Conservation (phyloP, 2,329 filamentous ascomycete species). For the Helminthosporium solani region DNA sequence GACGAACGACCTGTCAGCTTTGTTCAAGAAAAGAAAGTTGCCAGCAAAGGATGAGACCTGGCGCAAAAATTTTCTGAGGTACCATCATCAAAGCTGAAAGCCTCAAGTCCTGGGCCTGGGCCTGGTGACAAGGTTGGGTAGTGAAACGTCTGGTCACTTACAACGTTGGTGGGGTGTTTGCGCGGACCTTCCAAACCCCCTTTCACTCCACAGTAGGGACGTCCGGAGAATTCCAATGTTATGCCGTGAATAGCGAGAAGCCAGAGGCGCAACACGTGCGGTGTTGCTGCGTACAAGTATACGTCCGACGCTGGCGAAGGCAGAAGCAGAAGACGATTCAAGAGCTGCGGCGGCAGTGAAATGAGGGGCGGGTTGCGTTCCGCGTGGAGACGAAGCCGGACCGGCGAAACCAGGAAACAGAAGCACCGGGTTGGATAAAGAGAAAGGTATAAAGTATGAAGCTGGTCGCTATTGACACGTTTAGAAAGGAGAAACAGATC, state of each 20-base stretch:
- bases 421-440: too few relatives aligned
- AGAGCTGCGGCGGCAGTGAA: too few relatives aligned
- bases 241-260: conserved; percentile 2
- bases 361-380: too few relatives aligned
- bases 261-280: conserved; percentile 3
- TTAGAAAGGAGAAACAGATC: too few relatives aligned
- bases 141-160: conserved; percentile 18
- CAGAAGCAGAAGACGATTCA: too few relatives aligned
- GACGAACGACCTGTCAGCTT: conserved; percentile 28
- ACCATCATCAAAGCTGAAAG: conserved; percentile 15
- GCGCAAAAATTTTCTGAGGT: conserved; percentile 6
- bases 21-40: conserved; percentile 17
- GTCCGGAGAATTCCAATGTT: too few relatives aligned
- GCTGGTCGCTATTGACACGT: too few relatives aligned
- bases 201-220: neutral
- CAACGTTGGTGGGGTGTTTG: conserved; percentile 28
- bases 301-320: too few relatives aligned
- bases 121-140: conserved; percentile 26
- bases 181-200: conserved; percentile 8
- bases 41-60: conserved; percentile 14
- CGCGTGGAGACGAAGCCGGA: too few relatives aligned
- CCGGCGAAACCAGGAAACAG: too few relatives aligned
- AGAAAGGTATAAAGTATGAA: too few relatives aligned
- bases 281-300: too few relatives aligned
- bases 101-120: conserved; percentile 11